Conservation (phyloP, 495 filamentous ascomycete genomes). For the Pyronema domesticum region DNA sequence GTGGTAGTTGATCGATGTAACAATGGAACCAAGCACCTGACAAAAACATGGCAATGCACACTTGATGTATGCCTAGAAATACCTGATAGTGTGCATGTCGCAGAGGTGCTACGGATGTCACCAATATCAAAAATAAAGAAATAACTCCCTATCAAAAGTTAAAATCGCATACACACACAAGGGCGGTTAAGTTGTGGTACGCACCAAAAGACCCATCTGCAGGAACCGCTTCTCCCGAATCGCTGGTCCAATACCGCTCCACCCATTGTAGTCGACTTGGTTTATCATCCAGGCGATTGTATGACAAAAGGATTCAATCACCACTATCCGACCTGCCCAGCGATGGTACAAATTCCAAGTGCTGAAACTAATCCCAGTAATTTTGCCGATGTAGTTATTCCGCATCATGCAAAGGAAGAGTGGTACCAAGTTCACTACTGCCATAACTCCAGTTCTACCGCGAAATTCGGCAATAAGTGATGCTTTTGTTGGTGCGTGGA, state of each 20-base stretch:
- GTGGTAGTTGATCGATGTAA: slow-evolving; percentile 39
- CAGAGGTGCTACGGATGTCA: slow-evolving; percentile 52
- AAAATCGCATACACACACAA: not conserved
- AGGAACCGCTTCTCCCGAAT: slow-evolving; percentile 40
- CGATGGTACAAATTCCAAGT: slow-evolving; percentile 67
- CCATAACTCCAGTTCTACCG: slow-evolving; percentile 58
- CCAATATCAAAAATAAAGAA: slow-evolving; percentile 39
- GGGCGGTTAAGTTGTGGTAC: slow-evolving; percentile 4
- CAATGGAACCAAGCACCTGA: slow-evolving; percentile 56
- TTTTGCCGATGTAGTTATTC: slow-evolving; percentile 48
- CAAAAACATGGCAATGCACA: slow-evolving; percentile 43
- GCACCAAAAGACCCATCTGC: slow-evolving; percentile 36
- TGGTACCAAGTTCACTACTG: slow-evolving; percentile 65
- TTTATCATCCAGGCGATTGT: slow-evolving; percentile 46
- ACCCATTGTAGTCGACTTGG: slow-evolving; percentile 47
- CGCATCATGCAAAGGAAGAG: slow-evolving; percentile 48
- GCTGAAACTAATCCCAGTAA: slow-evolving; percentile 35
- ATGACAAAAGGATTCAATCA: slow-evolving; percentile 46
- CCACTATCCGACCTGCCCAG: slow-evolving; percentile 60
- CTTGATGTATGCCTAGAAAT: slow-evolving; percentile 70
- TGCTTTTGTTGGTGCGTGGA: slow-evolving; percentile 27
- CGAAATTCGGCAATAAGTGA: slow-evolving; percentile 44
- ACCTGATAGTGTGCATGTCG: slow-evolving; percentile 93
- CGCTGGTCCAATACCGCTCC: slow-evolving; percentile 35
- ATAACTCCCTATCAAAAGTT: slow-evolving; percentile 27